phyloP scores from a whole-genome alignment of 768 basidiomycete genomes.

The Candolleomyces eurysporus region DNA sequence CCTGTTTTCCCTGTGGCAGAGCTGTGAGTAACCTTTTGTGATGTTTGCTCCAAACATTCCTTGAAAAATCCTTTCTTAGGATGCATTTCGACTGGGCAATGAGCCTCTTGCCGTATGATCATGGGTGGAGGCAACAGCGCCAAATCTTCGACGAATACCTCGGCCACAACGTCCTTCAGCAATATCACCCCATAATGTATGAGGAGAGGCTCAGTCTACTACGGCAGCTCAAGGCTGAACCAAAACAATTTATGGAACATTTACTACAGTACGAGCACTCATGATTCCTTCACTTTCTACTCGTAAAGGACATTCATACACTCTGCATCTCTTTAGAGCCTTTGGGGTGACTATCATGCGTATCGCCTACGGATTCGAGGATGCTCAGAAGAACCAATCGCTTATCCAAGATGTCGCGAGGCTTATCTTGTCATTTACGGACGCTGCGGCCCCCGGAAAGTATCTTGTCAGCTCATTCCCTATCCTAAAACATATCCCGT shows the following conservation, averaged over 20 bases:
- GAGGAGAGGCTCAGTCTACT: constrained; percentile 1
- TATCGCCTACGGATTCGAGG: constrained; percentile 27
- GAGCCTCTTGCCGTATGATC: constrained; percentile 17
- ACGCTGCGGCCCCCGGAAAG: constrained; percentile 19
- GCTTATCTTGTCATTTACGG: constrained; percentile 20
- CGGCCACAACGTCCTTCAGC: constrained; percentile 12
- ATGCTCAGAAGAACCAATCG: constrained; percentile 28
- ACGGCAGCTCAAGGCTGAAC: background rate
- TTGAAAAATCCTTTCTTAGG: background rate
- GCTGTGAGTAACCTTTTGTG: too few relatives aligned
- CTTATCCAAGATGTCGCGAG: constrained; percentile 32
- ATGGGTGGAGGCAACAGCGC: constrained; percentile 20
- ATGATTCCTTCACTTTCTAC: background rate
- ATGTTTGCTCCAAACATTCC: too few relatives aligned
- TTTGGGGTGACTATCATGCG: constrained; percentile 17
- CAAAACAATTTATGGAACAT: background rate
- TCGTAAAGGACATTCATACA: background rate
- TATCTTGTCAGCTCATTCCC: constrained; percentile 14
- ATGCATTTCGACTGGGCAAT: constrained; percentile 7
- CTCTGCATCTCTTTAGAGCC: background rate
- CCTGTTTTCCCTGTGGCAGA: too few relatives aligned
- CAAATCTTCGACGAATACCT: constrained; percentile 24
- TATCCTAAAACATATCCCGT: constrained; percentile 28
- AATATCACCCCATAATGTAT: constrained; percentile 15
- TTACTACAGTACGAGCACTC: background rate